phyloP scores from a whole-genome alignment of 2,329 filamentous ascomycete species.

The Hypoxylon sp. region DNA sequence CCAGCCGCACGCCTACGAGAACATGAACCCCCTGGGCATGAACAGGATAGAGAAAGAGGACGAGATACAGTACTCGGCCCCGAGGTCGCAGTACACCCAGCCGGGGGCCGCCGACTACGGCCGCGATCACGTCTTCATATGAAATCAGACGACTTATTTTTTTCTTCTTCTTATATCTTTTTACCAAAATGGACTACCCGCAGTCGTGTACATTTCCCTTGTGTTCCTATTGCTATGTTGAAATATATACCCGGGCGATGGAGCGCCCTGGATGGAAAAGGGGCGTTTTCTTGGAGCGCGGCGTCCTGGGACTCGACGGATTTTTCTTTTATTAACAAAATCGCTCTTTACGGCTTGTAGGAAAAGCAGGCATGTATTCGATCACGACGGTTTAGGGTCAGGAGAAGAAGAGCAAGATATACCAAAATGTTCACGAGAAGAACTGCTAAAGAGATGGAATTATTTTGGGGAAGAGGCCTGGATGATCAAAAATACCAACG shows the following conservation, averaged over 20 bases:
- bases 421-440: slow-evolving; percentile 6
- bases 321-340: slow-evolving; percentile 32
- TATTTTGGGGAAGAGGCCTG: background rate
- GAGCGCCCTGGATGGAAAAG: slow-evolving; percentile 2
- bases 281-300: slow-evolving; percentile 27
- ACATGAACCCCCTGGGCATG: slow-evolving; percentile 64
- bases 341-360: slow-evolving; percentile 5
- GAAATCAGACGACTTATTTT: slow-evolving; percentile 1
- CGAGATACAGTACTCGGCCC: slow-evolving; percentile 28
- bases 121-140: slow-evolving; percentile 42
- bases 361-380: slow-evolving; percentile 13
- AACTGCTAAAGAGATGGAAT: slow-evolving; percentile 1
- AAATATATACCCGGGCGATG: slow-evolving; percentile 10
- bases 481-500: background rate
- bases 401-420: background rate
- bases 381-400: slow-evolving; percentile 2
- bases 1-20: slow-evolving; percentile 44
- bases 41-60: slow-evolving; percentile 57
- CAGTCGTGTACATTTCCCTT: slow-evolving; percentile 16
- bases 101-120: slow-evolving; percentile 30
- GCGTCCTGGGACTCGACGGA: slow-evolving; percentile 31
- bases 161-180: slow-evolving; percentile 1
- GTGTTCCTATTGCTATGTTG: slow-evolving; percentile 8
- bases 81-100: slow-evolving; percentile 34
- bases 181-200: background rate